Base-by-base conservation (phyloP, 2,329 filamentous ascomycete species). In the Epichloe scottii region DNA sequence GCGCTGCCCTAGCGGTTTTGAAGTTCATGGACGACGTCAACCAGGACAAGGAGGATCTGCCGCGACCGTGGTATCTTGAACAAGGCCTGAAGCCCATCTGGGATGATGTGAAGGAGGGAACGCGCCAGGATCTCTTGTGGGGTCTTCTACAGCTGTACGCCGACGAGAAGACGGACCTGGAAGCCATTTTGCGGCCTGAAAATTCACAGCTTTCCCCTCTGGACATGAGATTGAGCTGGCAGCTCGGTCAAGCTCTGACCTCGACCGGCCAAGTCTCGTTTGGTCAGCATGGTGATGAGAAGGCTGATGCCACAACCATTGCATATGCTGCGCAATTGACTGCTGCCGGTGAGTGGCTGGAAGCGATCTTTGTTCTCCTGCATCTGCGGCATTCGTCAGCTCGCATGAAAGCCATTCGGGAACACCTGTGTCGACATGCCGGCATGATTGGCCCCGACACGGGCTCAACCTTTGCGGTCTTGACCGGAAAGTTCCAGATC, bases 111-210 rank as follows among this genome's bases (percentile, higher is more conserved):
- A 69, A 80, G 48, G 71, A 74, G 12, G 73, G 78, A 26, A 67
- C 71, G 30, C 77, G 83, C 40, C 82, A 93, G 62, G 89, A 95
- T 62, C 74, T 94, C 7, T 73, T 97, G 1, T 95, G 91, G 85
- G 86, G 89, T 12, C 76, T 98, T 0, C 70, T 98, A 47, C 88
- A 87, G 63, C 73, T 95, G 4, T 94, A 89, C 60, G 79, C 88
- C 1, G 72, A 79, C n/a, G 68, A 70, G 10, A 62, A 70, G 12
- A 73, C 69, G 42, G 72, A 77, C 46, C 64, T 94, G 3, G 87
- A 88, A 58, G 79, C 84, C 37, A 75, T 89, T 15, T 70, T 96
- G 34, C 78, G 84, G 14, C 87, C 89, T 0, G 82, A 88, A 60
- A 88, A 88, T 56, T 81, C 86, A 1, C 85, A 87, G 53, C 76